Evolutionary conservation across 1,284 basidiomycete species (phyloP).

Genomic region (Puccinia coronata): DNA sequence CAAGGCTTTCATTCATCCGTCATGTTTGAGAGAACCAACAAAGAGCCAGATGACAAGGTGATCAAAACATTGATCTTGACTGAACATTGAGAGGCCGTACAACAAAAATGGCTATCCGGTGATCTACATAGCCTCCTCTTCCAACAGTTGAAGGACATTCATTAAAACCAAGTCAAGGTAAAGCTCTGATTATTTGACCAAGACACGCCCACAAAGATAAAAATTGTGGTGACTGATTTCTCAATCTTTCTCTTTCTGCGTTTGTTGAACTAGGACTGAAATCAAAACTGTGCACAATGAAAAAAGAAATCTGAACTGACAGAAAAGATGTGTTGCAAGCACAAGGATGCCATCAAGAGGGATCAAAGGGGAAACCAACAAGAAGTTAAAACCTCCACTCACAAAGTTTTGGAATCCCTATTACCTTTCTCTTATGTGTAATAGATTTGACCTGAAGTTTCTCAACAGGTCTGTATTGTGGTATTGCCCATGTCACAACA

Average conservation of each 20-base stretch:
- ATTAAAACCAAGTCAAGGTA: conserved; percentile 41
- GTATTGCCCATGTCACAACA: too few relatives aligned
- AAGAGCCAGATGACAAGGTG: conserved; percentile 8
- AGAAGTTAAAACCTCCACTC: neutral
- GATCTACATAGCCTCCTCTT: neutral
- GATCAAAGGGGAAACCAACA: conserved; percentile 33
- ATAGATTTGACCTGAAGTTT: too few relatives aligned
- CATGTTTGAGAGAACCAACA: conserved; percentile 26
- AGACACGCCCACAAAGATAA: neutral
- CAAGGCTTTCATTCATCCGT: conserved; percentile 38
- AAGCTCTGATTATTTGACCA: neutral
- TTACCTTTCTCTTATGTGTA: too few relatives aligned
- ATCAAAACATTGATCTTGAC: conserved; percentile 9
- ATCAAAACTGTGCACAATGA: conserved; percentile 24
- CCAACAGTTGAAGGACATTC: conserved; percentile 38
- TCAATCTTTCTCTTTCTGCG: neutral
- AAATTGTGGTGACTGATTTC: neutral
- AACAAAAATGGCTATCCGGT: conserved; percentile 8
- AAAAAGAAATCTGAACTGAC: conserved; percentile 32
- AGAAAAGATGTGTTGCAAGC: conserved; percentile 44
- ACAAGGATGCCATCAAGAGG: conserved; percentile 44
- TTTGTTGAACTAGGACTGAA: conserved; percentile 21
- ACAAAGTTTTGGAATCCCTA: neutral
- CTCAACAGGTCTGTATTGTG: too few relatives aligned
- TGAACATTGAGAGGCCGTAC: conserved; percentile 7